Percentiles rank a stretch among this genome's conserved stretches.
These are phyloP conservation scores for Lentinula sp. DNA, from an alignment of 768 basidiomycete genomes.

Conservation along the genomic window DNA sequence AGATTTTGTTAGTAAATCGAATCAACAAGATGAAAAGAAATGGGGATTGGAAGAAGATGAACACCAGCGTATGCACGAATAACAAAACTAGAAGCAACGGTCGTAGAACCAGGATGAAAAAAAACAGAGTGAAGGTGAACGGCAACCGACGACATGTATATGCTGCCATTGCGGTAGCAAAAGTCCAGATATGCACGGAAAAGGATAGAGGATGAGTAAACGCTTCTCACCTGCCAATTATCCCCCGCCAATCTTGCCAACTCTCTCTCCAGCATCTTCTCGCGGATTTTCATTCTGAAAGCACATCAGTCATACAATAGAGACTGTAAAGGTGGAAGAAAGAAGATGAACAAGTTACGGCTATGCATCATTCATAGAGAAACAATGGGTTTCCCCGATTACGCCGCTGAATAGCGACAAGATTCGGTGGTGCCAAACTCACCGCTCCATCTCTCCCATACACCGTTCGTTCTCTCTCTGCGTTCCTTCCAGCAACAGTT, in stretches of 20 bases:
- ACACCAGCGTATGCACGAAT: background rate
- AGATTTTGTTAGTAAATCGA: background rate
- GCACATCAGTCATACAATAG: background rate
- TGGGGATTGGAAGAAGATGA: background rate
- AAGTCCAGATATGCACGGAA: background rate
- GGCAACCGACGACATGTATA: slow-evolving; percentile 6
- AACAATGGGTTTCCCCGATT: too few species aligned
- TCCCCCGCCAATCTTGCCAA: slow-evolving; percentile 66
- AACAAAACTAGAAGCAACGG: slow-evolving; percentile 27
- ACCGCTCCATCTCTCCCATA: slow-evolving; percentile 79
- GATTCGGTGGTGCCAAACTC: slow-evolving; percentile 5
- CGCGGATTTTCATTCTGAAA: slow-evolving; percentile 54
- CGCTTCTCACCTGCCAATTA: slow-evolving; percentile 68
- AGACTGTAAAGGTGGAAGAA: background rate
- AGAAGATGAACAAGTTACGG: background rate
- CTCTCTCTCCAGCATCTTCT: slow-evolving; percentile 73
- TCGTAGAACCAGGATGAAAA: slow-evolving; percentile 18
- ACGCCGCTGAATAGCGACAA: background rate
- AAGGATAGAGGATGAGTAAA: background rate
- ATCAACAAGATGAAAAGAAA: background rate
- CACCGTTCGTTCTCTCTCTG: slow-evolving; percentile 82
- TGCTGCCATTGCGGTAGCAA: slow-evolving; percentile 18
- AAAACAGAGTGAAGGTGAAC: slow-evolving; percentile 14
- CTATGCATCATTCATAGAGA: background rate
- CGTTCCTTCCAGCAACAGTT: slow-evolving; percentile 71